Percentiles rank a stretch among this genome's conserved stretches.
These are phyloP conservation scores for Malassezia furfur DNA, from an alignment of 1,284 basidiomycete species.

Conservation along the genomic window DNA sequence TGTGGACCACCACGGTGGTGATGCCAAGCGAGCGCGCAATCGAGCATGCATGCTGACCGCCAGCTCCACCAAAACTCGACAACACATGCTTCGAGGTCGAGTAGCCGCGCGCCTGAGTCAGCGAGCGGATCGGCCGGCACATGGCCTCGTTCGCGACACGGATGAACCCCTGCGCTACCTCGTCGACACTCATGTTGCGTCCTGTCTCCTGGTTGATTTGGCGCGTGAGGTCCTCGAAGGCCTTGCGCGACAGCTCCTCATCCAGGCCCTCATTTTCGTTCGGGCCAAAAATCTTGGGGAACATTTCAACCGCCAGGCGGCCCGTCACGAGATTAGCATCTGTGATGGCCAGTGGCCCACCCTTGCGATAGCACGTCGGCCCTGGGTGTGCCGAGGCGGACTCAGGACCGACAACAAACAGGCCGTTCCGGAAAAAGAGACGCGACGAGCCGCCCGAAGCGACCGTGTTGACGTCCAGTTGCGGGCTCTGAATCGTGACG, in stretches of 20 bases:
- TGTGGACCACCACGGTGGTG: slow-evolving; percentile 71
- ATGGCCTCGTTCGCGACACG: slow-evolving; percentile 53
- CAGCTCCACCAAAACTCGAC: slow-evolving; percentile 80
- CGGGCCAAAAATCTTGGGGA: slow-evolving; percentile 79
- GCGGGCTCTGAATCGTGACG: slow-evolving; percentile 75
- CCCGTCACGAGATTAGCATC: slow-evolving; percentile 47
- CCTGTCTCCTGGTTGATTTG: slow-evolving; percentile 62
- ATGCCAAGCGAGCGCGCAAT: slow-evolving; percentile 74
- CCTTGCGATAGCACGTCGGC: slow-evolving; percentile 45
- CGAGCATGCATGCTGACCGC: slow-evolving; percentile 83
- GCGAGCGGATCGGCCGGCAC: slow-evolving; percentile 79
- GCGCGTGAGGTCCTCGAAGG: slow-evolving; percentile 60
- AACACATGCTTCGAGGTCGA: slow-evolving; percentile 77
- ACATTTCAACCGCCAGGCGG: slow-evolving; percentile 49
- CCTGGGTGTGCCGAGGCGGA: slow-evolving; percentile 44
- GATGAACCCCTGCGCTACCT: slow-evolving; percentile 68
- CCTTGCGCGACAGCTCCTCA: slow-evolving; percentile 52
- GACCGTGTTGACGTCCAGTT: slow-evolving; percentile 52
- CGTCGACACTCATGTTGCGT: slow-evolving; percentile 62
- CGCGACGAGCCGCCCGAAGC: slow-evolving; percentile 41
- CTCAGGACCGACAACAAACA: slow-evolving; percentile 45
- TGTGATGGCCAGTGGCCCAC: slow-evolving; percentile 44
- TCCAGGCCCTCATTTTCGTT: slow-evolving; percentile 74
- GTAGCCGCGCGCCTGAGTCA: slow-evolving; percentile 82
- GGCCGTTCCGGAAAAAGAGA: slow-evolving; percentile 44